phyloP scores from a whole-genome alignment of 2,329 filamentous ascomycete species.

The Fonsecaea monophora region DNA sequence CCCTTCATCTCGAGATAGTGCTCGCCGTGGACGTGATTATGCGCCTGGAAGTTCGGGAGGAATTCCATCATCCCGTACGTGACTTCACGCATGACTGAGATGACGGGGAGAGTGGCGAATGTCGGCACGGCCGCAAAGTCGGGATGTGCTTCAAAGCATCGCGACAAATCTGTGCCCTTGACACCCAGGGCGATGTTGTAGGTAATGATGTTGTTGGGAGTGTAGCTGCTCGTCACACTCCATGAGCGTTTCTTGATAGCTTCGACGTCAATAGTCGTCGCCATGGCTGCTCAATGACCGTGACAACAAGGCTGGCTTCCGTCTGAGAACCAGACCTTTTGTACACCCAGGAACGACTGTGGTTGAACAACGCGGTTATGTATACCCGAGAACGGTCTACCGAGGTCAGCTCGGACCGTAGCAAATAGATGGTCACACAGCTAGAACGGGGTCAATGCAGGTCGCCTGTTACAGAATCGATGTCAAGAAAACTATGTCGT shows the following conservation, averaged over 20 bases:
- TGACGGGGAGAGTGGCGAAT: conserved; percentile 24
- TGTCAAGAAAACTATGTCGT: neutral
- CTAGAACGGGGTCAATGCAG: neutral
- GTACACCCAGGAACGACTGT: neutral
- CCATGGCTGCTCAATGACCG: neutral
- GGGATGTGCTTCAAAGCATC: conserved; percentile 30
- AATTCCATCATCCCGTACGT: conserved; percentile 23
- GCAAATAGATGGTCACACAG: neutral
- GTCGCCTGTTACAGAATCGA: neutral
- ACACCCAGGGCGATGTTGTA: conserved; percentile 34
- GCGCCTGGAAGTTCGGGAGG: conserved; percentile 25
- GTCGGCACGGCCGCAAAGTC: conserved; percentile 27
- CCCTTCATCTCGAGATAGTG: conserved; percentile 26
- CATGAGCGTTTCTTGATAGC: conserved; percentile 17
- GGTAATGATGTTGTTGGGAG: conserved; percentile 22
- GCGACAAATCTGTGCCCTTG: conserved; percentile 22
- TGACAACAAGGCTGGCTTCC: neutral
- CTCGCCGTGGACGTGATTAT: conserved; percentile 32
- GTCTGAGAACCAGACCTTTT: neutral
- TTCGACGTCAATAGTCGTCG: conserved; percentile 6
- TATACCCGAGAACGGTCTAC: neutral
- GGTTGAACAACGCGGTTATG: neutral
- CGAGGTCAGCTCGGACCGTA: conserved; percentile 5
- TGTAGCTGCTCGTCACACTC: conserved; percentile 20
- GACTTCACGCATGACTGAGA: conserved; percentile 26